phyloP scores from a whole-genome alignment of 2,329 filamentous ascomycete genomes.

The Colletotrichum higginsianum region DNA sequence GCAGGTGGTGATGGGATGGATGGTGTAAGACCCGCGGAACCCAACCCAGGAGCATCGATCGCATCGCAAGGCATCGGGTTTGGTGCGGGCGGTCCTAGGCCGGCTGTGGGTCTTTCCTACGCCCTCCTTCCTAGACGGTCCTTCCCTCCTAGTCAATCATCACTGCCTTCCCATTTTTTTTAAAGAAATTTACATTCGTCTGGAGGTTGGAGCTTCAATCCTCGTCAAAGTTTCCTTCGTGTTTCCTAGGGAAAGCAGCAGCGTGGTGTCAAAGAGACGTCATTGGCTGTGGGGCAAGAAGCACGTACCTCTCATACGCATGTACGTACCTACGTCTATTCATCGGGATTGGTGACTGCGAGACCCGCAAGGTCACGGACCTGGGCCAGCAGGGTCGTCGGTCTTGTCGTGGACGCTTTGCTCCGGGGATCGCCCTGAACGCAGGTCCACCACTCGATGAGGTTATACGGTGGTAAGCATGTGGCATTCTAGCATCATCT shows the following conservation, averaged over 20 bases:
- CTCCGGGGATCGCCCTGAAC: slow-evolving; percentile 21
- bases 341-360: neutral
- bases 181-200: no score
- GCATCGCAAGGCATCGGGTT: slow-evolving; percentile 13
- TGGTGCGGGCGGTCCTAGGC: neutral
- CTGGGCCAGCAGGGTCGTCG: neutral
- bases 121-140: neutral
- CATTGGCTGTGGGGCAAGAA: slow-evolving; percentile 33
- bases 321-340: neutral
- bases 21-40: no score
- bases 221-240: slow-evolving; percentile 4
- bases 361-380: slow-evolving; percentile 25
- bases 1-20: neutral
- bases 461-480: neutral
- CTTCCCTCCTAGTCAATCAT: no score
- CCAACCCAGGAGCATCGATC: slow-evolving; percentile 18
- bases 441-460: slow-evolving; percentile 10
- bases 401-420: slow-evolving; percentile 31
- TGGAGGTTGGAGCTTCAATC: neutral
- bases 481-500: slow-evolving; percentile 34
- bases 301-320: neutral
- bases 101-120: neutral
- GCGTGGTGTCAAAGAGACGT: slow-evolving; percentile 38
- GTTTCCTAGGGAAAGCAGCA: slow-evolving; percentile 5
- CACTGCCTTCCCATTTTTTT: neutral